A percentile compares a stretch with the other conserved stretches of the same genome.
Conservation (phyloP, 208 protist genomes). For the Trypanosoma vivax region DNA sequence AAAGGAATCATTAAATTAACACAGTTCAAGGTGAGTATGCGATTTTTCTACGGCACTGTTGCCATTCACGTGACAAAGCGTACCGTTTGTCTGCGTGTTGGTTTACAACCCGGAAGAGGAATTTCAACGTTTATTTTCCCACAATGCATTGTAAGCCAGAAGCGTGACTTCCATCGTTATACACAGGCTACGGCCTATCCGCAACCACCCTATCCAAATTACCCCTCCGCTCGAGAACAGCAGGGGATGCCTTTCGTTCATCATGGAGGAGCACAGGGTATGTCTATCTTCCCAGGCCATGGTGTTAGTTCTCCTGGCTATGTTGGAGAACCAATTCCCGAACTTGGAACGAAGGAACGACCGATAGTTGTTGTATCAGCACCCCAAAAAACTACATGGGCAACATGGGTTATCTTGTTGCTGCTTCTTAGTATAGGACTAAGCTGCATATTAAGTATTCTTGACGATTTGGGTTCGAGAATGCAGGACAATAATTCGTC, state of each 20-base stretch:
- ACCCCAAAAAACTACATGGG: conserved; percentile 59
- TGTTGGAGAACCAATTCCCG: conserved; percentile 11
- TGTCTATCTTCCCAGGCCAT: conserved; percentile 1
- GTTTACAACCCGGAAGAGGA: background rate
- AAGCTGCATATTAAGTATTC: conserved; percentile 43
- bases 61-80: conserved; percentile 1
- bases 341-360: conserved; percentile 68
- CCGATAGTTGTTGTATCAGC: conserved; percentile 76
- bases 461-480: conserved; percentile 39
- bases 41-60: conserved; percentile 5
- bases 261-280: conserved; percentile 7
- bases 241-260: conserved; percentile 3
- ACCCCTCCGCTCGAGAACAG: conserved; percentile 1
- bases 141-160: conserved; percentile 1
- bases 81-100: conserved; percentile 15
- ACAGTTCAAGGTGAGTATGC: no score
- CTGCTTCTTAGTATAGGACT: conserved; percentile 70
- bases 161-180: conserved; percentile 13
- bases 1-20: no score
- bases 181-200: conserved; percentile 12
- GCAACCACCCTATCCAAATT: conserved; percentile 15
- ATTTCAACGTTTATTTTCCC: conserved; percentile 16
- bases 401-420: conserved; percentile 53
- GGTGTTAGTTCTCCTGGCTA: conserved; percentile 1
- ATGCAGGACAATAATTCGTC: conserved; percentile 26